Conservation (phyloP, 2,329 filamentous ascomycete genomes). For the Ploettnerulaceae sp. region DNA sequence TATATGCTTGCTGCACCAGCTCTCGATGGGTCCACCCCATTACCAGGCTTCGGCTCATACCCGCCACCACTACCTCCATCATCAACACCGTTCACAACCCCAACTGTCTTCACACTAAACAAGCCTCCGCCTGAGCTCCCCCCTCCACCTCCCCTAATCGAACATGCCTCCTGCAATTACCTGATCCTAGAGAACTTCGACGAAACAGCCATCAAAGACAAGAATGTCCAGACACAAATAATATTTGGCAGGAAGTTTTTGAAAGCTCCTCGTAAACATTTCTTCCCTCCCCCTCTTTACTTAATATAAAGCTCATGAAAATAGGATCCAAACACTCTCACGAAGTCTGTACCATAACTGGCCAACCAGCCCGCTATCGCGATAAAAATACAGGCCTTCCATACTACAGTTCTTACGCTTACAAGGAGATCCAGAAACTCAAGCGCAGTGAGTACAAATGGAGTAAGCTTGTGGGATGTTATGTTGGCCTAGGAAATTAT, state of each 20-base stretch:
- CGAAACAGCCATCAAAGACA: constrained; percentile 43
- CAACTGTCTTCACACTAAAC: constrained; percentile 20
- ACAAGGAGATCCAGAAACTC: constrained; percentile 74
- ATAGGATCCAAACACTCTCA: constrained; percentile 18
- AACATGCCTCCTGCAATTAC: constrained; percentile 51
- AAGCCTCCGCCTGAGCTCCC: constrained; percentile 14
- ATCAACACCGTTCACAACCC: constrained; percentile 12
- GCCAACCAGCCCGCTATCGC: constrained; percentile 72
- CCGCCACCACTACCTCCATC: constrained; percentile 12
- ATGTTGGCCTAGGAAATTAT: constrained; percentile 63
- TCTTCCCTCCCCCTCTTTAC: background rate
- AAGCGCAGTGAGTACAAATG: constrained; percentile 71
- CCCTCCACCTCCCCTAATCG: constrained; percentile 35
- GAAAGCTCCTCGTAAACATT: constrained; percentile 43
- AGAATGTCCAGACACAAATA: constrained; percentile 50
- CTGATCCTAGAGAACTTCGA: constrained; percentile 56
- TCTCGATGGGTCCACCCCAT: constrained; percentile 29
- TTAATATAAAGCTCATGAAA: constrained; percentile 19
- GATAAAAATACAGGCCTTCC: constrained; percentile 81
- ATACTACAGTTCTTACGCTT: constrained; percentile 75
- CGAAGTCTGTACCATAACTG: constrained; percentile 75
- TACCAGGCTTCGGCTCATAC: constrained; percentile 33
- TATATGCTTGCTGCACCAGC: constrained; percentile 20
- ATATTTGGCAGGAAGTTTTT: constrained; percentile 48
- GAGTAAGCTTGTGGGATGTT: constrained; percentile 76